These are phyloP conservation scores for Saccharata proteae DNA, from an alignment of 2,329 filamentous ascomycete genomes.

Conservation along the genomic window DNA sequence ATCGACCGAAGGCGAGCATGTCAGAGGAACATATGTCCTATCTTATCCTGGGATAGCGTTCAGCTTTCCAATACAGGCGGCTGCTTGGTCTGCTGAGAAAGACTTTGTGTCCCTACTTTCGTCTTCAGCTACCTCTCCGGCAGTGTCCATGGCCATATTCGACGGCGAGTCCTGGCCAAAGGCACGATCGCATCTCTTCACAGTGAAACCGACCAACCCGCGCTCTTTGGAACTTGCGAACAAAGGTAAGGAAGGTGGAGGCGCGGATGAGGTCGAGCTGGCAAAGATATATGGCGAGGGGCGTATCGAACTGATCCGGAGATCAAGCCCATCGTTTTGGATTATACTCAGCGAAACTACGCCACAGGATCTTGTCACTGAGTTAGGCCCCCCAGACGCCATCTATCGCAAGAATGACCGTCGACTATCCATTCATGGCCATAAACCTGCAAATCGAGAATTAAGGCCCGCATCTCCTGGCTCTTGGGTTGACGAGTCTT, in stretches of 20 bases:
- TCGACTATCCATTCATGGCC: slow-evolving; percentile 65
- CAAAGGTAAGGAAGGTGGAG: slow-evolving; percentile 62
- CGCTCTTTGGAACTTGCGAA: slow-evolving; percentile 57
- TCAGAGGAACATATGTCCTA: slow-evolving; percentile 68
- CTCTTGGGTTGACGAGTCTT: slow-evolving; percentile 24
- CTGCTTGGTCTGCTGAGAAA: slow-evolving; percentile 60
- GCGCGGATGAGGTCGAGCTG: slow-evolving; percentile 76
- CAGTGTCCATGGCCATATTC: slow-evolving; percentile 83
- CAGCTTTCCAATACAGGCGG: slow-evolving; percentile 66
- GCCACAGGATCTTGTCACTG: slow-evolving; percentile 79
- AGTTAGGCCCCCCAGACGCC: slow-evolving; percentile 84
- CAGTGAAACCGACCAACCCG: slow-evolving; percentile 58
- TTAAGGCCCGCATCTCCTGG: background rate
- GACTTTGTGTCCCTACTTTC: slow-evolving; percentile 83
- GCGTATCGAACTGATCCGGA: slow-evolving; percentile 63
- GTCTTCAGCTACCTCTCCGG: slow-evolving; percentile 61
- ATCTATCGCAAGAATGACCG: slow-evolving; percentile 89
- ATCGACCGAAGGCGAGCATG: slow-evolving; percentile 33
- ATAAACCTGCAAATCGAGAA: slow-evolving; percentile 18
- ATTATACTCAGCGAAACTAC: slow-evolving; percentile 77
- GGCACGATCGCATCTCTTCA: slow-evolving; percentile 65
- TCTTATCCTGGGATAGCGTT: slow-evolving; percentile 94
- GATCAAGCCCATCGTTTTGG: slow-evolving; percentile 53
- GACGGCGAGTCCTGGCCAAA: slow-evolving; percentile 84
- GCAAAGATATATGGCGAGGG: slow-evolving; percentile 69